Conservation (phyloP, 345 rosid species). For the Hypericum androsaemum region DNA sequence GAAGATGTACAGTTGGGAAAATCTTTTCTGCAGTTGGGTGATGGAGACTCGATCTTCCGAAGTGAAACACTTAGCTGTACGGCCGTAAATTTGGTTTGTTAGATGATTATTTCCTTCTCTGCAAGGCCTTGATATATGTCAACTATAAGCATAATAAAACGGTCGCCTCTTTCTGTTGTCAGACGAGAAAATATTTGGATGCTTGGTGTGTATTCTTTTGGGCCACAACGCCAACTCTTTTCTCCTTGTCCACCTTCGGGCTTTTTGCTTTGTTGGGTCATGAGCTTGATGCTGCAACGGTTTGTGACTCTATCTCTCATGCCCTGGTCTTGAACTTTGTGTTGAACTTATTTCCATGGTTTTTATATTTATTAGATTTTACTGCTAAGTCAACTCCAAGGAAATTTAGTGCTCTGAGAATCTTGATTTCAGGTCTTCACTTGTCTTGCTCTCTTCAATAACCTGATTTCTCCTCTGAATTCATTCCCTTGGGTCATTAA, state of each 20-base stretch:
- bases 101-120: slow-evolving; percentile 3
- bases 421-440: slow-evolving; percentile 67
- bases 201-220: slow-evolving; percentile 99
- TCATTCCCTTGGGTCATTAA: slow-evolving; percentile 97
- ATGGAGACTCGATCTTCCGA: slow-evolving; percentile 65
- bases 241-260: slow-evolving; percentile 79
- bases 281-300: slow-evolving; percentile 93
- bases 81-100: slow-evolving; percentile 9
- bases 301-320: slow-evolving; percentile 17
- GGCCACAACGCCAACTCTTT: slow-evolving; percentile 95
- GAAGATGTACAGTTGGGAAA: slow-evolving; percentile 90
- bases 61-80: slow-evolving; percentile 79
- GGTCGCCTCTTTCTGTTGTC: slow-evolving; percentile 12
- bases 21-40: slow-evolving; percentile 64
- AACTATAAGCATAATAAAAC: slow-evolving; percentile 3
- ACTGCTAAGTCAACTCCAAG: background rate
- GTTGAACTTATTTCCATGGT: slow-evolving; percentile 4
- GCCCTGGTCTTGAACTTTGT: background rate
- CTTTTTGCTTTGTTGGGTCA: slow-evolving; percentile 79
- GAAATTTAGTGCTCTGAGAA: slow-evolving; percentile 11
- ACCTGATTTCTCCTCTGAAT: slow-evolving; percentile 81
- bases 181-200: slow-evolving; percentile 91
- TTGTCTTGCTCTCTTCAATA: slow-evolving; percentile 83
- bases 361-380: background rate
- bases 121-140: background rate